phyloP scores from a whole-genome alignment of 495 filamentous ascomycete genomes.

The Penicillium psychrofluorescens region DNA sequence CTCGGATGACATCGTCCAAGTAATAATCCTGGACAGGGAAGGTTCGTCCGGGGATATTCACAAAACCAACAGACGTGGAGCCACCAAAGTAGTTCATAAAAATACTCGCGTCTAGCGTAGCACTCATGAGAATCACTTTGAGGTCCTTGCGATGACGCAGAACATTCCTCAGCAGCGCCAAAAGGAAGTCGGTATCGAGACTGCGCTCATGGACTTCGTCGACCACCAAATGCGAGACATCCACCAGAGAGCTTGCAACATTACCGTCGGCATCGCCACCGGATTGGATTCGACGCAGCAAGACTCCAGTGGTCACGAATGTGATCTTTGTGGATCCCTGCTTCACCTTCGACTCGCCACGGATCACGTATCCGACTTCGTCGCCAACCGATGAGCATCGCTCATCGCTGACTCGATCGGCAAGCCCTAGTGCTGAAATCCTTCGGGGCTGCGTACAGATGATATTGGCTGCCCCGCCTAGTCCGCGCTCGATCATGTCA shows the following conservation, averaged over 20 bases:
- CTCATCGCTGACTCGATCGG: slow-evolving; percentile 91
- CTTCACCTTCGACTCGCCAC: slow-evolving; percentile 74
- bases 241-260: slow-evolving; percentile 69
- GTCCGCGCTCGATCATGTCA: slow-evolving; percentile 69
- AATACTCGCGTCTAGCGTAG: slow-evolving; percentile 83
- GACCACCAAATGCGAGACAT: slow-evolving; percentile 91
- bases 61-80: slow-evolving; percentile 57
- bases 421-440: slow-evolving; percentile 89
- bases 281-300: slow-evolving; percentile 81
- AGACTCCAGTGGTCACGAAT: slow-evolving; percentile 95
- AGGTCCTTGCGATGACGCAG: slow-evolving; percentile 69
- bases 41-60: slow-evolving; percentile 85
- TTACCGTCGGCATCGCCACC: slow-evolving; percentile 70
- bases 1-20: slow-evolving; percentile 76
- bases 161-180: slow-evolving; percentile 83
- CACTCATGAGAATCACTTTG: slow-evolving; percentile 96
- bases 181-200: slow-evolving; percentile 89
- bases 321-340: slow-evolving; percentile 74
- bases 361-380: slow-evolving; percentile 91
- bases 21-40: slow-evolving; percentile 87
- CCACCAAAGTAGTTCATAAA: slow-evolving; percentile 81
- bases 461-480: slow-evolving; percentile 79
- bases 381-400: slow-evolving; percentile 73
- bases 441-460: slow-evolving; percentile 92
- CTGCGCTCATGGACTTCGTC: slow-evolving; percentile 97